Base-by-base conservation (phyloP, 306 rosid genomes). In the Malus asiatica region DNA sequence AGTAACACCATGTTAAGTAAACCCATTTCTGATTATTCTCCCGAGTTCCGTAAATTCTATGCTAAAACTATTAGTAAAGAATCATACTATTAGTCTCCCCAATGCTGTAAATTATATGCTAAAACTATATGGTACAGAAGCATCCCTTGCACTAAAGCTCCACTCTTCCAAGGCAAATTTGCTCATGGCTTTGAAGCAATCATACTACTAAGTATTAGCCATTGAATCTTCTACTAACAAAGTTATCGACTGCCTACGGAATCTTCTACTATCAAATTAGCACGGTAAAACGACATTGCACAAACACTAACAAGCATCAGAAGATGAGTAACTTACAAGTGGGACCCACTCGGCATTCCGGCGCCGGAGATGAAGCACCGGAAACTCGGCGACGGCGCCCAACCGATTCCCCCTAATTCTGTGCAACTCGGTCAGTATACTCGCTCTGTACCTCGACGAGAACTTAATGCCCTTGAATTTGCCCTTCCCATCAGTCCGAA, bases 401-500 rank as follows among this genome's bases (percentile, higher is more conserved):
- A 92, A 81, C 78, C 88, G 87, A 84, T 79, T 89, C 91, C 99
- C 89, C 81, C 98, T 71, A 27, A 96, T 79, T 66, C 97, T 73
- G 74, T 96, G 97, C 91, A 90, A 74, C 86, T 88, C 99, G 9
- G 98, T 92, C 91, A 96, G 76, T 77, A 96, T 87, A 75, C 97
- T 92, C 44, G 96, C 97, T 84, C 91, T 88, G 78, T 90, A 92
- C 57, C 88, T 80, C 12, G 97, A 92, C 35, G 99, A 96, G 79
- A 96, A 92, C 78, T 87, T 95, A 69, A 95, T 86, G 19, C 83
- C 87, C 71, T 89, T 96, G 72, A 87, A 96, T 75, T 96, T 96
- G 2, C 99, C 99, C 7, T 93, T 89, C n/a, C 98, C 99, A 75
- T 96, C 99, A 11, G 96, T 89, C 80, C 99, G 81, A 23, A 96